Evolutionary conservation across 345 rosid species (phyloP), one percentile per base, ranked within the genome.

Genomic region (Linum tenue): DNA sequence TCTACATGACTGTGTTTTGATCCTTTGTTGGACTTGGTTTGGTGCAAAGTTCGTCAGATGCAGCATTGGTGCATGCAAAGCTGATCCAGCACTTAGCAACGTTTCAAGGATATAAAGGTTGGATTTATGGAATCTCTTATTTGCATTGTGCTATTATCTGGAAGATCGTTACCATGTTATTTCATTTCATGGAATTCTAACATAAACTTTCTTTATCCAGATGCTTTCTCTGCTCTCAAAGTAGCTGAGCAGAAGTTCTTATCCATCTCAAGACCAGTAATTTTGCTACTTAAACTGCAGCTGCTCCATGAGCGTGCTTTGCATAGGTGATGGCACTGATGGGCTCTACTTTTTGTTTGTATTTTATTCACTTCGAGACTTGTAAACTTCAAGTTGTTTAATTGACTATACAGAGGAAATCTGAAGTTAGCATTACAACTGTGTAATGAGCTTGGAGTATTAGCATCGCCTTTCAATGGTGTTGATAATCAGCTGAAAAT

Each of bases 401-500:
- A 22, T 22, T 22, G 31, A 59, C 73, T 39, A 55, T 9, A 59
- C 70, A 94, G 99, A 67, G 99, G 97, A 61, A 77, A 87, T 75
- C 77, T 88, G 64, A 88, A 90, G 81, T 77, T 85, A 71, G 96
- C 99, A 75, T 92, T 88, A 75, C 85, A 79, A 73, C 76, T 83
- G 55, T 86, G 99, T 72, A 83, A 86, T 74, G 97, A 94, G 75
- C 88, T 94, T 50, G 88, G 89, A 77, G 88, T 86, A 67, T 72
- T 88, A 73, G 95, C 92, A 69, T 88, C 97, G 48, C 63, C 97
- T 59, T 77, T 82, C 63, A 68, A 77, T 68, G 96, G 91, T 68
- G 99, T 94, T 64, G 99, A 90, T 79, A 82, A 86, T 87, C 90
- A 88, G 69, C 76, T 90, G 67, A 90, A 94, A 78, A 82, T 82